Base-by-base conservation (phyloP, 176 grass and related monocot species). In the Thalia dealbata region DNA sequence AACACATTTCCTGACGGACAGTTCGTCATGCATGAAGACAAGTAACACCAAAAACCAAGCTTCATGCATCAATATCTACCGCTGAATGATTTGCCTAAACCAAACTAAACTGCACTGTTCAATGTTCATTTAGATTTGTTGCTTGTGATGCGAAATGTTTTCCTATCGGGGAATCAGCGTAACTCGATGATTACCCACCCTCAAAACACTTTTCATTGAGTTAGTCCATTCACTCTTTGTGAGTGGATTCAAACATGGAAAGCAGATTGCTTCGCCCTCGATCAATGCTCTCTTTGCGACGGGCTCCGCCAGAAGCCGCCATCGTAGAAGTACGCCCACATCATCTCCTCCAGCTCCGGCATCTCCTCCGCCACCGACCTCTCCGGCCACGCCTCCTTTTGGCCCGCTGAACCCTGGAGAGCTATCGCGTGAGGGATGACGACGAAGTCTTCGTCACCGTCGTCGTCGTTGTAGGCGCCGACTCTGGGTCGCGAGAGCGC, bases 301-400 rank as follows among this genome's bases (percentile, higher is more conserved):
- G 64, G 76, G 79, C 70, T 78, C 63, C 88, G 88, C 88, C 88
- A 87, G 76, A 91, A 87, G 0, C 88, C 88, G 9, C 79, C 76
- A 69, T 85, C 80, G 70, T 85, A 87, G 76, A 91, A 71, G 29
- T 30, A 14, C 12, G 85, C 79, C 51, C 18, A 67, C 88, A 90
- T 90, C 78, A 86, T 66, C 65, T 74, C 62, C 80, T 83, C 85
- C 22, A 87, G 25, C 52, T 76, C 67, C 73, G 64, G 50, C 51
- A 61, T 77, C 56, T 68, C 82, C 67, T 27, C 29, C 52, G 64
- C 29, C 29, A 29, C 28, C 52, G 67, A 61, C 42, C 19, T 32
- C 0, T 23, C 35, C 10, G 67, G 77, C 67, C 38, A 71, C 10
- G 24, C 45, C 27, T 63, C 18, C 77, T 66, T 42, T 12, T 8